Evolutionary conservation across 495 filamentous ascomycete genomes (phyloP), one percentile per base, ranked within the genome.

Genomic region (Ramalina intermedia): DNA sequence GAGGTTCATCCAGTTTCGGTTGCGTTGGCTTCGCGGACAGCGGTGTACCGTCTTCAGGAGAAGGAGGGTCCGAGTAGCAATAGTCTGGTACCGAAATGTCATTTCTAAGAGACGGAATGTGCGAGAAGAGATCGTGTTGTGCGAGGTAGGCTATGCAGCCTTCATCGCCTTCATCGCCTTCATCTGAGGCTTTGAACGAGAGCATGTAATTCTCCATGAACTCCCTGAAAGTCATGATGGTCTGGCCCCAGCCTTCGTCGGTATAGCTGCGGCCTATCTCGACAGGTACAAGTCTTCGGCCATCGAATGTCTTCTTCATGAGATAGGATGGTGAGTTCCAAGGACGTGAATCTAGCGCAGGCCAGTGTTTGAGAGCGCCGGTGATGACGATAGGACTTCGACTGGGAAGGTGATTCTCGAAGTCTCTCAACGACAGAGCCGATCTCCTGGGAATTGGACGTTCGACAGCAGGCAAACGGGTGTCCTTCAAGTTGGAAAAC

Each of bases 261-360:
- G 87, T 89, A 55, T 99, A 99, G 53, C 79, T 85, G 42, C 85
- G 68, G 6, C 91, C 91, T n/a, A 94, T 59, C 60, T 99, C 91
- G 13, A 96, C 72, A 0, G 91, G 91, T 1, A 96, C 81, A 2
- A 94, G 74, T 37, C 91, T 72, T 21, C 78, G 70, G 1, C 93
- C 91, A 9, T 66, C 70, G 38, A 95, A 75, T 0, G 91, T 96
- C 40, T 71, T 76, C 5, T 75, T 69, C 18, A 85, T 67, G 54
- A 94, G 79, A 61, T 96, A 96, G 2, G 73, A 67, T 0, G 80
- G 80, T 4, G 71, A 77, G 20, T 68, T 71, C 91, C 91, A 99
- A 0, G 78, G 71, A 9, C 73, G 68, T 0, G 69, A 68, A 14
- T 71, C 72, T n/a, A 82, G 55, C 1, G 89, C 89, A 0, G 88